A percentile compares a stretch with the other conserved stretches of the same genome.
Evolutionary conservation across 148 eudicot genomes (phyloP).

Genomic region (Amaranthus hypochondriacus): DNA sequence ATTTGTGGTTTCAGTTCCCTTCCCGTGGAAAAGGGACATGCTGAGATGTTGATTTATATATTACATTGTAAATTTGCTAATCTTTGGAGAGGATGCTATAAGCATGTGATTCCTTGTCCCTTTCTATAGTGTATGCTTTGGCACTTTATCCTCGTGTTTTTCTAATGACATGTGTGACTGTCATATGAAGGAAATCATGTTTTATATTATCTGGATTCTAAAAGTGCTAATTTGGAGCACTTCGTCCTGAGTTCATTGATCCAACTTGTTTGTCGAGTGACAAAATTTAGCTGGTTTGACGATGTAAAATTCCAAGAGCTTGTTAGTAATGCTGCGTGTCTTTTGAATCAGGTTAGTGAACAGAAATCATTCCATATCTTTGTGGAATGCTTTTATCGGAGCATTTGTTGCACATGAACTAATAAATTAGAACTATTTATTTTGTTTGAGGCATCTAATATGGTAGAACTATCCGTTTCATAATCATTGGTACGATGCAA

Average conservation of each 20-base stretch:
- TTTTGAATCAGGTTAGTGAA: slow-evolving; percentile 70
- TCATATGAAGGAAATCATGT: slow-evolving; percentile 73
- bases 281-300: slow-evolving; percentile 87
- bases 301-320: slow-evolving; percentile 78
- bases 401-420: no score
- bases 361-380: no score
- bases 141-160: not conserved
- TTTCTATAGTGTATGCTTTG: slow-evolving; percentile 1
- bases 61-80: not conserved
- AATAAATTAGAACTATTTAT: no score
- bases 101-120: not conserved
- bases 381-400: no score
- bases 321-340: slow-evolving; percentile 59
- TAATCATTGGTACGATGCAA: no score
- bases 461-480: no score
- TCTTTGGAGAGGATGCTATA: not conserved
- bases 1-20: no score
- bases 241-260: slow-evolving; percentile 74
- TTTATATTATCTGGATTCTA: slow-evolving; percentile 71
- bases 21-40: no score
- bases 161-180: slow-evolving; percentile 29
- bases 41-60: not conserved
- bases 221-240: slow-evolving; percentile 81
- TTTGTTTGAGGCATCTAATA: no score
- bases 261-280: slow-evolving; percentile 78